phyloP scores from a whole-genome alignment of 2,329 filamentous ascomycete genomes.

The Chrysoporthe austroafricana region DNA sequence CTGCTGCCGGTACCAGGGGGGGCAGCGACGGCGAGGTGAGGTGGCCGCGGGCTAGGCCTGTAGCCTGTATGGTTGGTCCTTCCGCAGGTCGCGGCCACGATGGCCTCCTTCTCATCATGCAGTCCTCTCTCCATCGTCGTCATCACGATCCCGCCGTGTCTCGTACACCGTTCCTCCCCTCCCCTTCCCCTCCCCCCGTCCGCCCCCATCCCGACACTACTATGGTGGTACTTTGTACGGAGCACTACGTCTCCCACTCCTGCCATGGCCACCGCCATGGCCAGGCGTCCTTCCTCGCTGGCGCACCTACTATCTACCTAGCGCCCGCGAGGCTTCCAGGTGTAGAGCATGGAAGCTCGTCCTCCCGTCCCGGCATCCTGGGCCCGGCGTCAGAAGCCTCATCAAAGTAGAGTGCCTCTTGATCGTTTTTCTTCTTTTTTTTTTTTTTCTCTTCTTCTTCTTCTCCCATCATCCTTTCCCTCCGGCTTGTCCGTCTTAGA shows the following conservation, averaged over 20 bases:
- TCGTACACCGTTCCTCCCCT: conserved; percentile 12
- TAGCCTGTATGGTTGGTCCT: not conserved
- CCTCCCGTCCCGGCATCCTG: conserved; percentile 2
- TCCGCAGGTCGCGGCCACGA: not conserved
- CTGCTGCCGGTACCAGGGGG: too few species aligned
- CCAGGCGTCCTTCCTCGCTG: not conserved
- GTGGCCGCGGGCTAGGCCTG: not conserved
- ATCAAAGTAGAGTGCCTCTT: not conserved
- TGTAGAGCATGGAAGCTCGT: conserved; percentile 3
- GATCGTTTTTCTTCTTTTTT: not conserved
- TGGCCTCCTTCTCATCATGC: not conserved
- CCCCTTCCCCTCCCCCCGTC: not conserved
- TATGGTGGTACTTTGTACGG: not conserved
- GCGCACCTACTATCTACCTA: conserved; percentile 15
- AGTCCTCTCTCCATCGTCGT: not conserved
- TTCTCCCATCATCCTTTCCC: not conserved
- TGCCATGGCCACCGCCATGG: not conserved
- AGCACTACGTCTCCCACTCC: not conserved
- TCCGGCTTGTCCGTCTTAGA: not conserved
- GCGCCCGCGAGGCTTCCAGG: conserved; percentile 7
- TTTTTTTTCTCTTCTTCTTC: not conserved
- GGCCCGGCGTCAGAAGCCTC: not conserved
- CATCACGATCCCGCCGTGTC: not conserved
- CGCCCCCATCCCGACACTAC: not conserved
- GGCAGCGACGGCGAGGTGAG: not conserved